phyloP scores from a whole-genome alignment of 768 basidiomycete genomes.

The Favolaschia claudopus region DNA sequence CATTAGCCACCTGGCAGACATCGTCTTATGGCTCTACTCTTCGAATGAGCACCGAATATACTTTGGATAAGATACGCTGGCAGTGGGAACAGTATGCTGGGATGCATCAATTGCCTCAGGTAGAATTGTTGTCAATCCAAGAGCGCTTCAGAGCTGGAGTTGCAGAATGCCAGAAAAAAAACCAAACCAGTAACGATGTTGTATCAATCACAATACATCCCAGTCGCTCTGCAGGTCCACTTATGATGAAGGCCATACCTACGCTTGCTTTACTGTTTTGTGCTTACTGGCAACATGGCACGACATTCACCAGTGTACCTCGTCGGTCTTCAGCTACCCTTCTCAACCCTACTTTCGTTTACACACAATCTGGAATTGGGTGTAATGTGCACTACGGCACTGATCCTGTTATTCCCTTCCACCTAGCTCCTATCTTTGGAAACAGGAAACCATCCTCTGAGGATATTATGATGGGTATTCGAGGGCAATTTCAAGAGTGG shows the following conservation, averaged over 20 bases:
- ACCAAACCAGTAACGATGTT: neutral
- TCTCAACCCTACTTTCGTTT: conserved; percentile 56
- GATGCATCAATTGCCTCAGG: conserved; percentile 34
- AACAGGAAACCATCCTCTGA: neutral
- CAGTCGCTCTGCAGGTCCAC: conserved; percentile 48
- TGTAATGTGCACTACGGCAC: conserved; percentile 54
- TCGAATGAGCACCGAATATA: conserved; percentile 45
- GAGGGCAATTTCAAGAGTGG: conserved; percentile 31
- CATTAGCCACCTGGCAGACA: conserved; percentile 47
- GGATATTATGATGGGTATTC: conserved; percentile 25
- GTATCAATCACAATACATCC: conserved; percentile 21
- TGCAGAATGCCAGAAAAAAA: neutral
- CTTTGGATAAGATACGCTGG: conserved; percentile 47
- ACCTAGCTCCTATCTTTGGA: conserved; percentile 35
- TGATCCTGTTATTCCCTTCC: conserved; percentile 51
- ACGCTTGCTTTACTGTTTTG: conserved; percentile 31
- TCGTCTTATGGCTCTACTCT: conserved; percentile 48
- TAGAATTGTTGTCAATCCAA: conserved; percentile 12
- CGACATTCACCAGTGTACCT: conserved; percentile 35
- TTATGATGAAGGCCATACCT: conserved; percentile 27
- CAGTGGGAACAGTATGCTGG: conserved; percentile 48
- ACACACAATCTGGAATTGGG: conserved; percentile 45
- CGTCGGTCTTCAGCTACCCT: conserved; percentile 32
- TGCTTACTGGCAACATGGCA: conserved; percentile 51
- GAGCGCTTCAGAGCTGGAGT: conserved; percentile 23